phyloP scores from a whole-genome alignment of 1,284 basidiomycete species.

The Irpex sp. region DNA sequence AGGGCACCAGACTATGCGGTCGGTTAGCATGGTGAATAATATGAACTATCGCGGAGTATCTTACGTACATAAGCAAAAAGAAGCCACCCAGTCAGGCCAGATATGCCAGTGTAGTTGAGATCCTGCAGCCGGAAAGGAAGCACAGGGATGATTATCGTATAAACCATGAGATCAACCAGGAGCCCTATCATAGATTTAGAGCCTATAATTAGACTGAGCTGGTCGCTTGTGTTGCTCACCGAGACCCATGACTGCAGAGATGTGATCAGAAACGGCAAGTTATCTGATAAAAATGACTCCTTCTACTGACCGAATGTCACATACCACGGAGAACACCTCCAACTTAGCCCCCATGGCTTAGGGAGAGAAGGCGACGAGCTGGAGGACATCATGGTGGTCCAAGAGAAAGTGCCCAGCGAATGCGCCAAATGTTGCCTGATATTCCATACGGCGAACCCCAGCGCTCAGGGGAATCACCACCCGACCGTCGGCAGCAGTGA shows the following conservation, averaged over 20 bases:
- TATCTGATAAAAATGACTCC: background rate
- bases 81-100: slow-evolving; percentile 74
- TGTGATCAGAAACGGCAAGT: slow-evolving; percentile 40
- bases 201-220: background rate
- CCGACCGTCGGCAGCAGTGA: background rate
- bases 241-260: slow-evolving; percentile 27
- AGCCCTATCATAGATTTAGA: background rate
- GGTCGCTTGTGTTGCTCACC: background rate
- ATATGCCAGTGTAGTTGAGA: slow-evolving; percentile 61
- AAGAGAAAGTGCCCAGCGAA: background rate
- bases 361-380: background rate
- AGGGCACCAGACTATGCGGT: slow-evolving; percentile 39
- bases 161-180: slow-evolving; percentile 62
- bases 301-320: slow-evolving; percentile 29
- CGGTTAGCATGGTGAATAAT: background rate
- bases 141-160: slow-evolving; percentile 80
- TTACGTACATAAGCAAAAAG: slow-evolving; percentile 67
- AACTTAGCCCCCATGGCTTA: slow-evolving; percentile 31
- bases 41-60: no score
- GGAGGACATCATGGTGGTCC: background rate
- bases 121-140: slow-evolving; percentile 78
- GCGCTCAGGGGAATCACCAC: background rate
- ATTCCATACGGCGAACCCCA: background rate
- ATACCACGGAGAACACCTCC: slow-evolving; percentile 41
- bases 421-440: background rate